Evolutionary conservation across 2,329 filamentous ascomycete species (phyloP).

Genomic region (Phialophora macrospora): DNA sequence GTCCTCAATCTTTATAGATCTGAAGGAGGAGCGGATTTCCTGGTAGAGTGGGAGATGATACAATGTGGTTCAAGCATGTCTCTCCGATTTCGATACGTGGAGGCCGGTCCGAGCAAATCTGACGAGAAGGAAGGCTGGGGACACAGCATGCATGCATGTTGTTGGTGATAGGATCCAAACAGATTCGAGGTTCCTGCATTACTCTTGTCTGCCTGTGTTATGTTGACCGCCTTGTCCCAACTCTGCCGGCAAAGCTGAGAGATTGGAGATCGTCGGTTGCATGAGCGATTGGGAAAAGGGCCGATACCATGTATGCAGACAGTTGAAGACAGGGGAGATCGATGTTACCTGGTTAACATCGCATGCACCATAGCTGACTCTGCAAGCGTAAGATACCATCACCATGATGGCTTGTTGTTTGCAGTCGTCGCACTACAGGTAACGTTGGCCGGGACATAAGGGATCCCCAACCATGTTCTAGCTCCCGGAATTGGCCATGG

Average conservation of each 20-base stretch:
- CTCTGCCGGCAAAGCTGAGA: not conserved
- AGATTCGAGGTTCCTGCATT: not conserved
- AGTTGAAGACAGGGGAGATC: not conserved
- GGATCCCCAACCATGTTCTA: not conserved
- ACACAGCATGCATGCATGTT: not conserved
- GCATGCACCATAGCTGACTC: not conserved
- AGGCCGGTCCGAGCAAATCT: not conserved
- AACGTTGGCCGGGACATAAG: not conserved
- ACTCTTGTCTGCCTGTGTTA: not conserved
- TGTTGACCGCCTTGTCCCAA: not conserved
- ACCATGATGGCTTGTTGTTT: not conserved
- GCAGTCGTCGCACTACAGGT: not conserved
- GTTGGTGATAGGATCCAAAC: not conserved
- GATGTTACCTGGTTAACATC: not conserved
- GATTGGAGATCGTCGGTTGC: not conserved
- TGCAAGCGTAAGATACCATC: not conserved
- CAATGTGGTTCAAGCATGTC: not conserved
- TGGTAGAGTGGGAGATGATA: not conserved
- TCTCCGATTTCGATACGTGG: not conserved
- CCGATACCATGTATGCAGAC: not conserved
- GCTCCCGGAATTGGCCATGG: not conserved
- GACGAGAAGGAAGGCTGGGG: not conserved
- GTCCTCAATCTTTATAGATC: not conserved
- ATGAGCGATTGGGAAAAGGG: not conserved
- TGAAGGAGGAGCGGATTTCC: not conserved